Conservation (phyloP, 441 rosid genomes). For the Gossypium schwendimanii region DNA sequence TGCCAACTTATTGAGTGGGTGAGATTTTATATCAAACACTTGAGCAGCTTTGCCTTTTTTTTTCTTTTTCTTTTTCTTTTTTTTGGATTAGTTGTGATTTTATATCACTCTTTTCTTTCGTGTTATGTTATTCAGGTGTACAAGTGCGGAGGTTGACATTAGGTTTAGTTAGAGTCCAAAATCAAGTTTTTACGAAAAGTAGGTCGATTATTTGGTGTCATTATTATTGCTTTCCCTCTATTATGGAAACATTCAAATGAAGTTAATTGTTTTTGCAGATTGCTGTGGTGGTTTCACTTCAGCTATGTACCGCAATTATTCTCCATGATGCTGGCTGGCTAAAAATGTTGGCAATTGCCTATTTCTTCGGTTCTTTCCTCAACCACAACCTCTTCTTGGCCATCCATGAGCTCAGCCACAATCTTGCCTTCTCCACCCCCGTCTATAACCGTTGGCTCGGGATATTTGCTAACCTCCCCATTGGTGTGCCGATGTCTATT, state of each 20-base stretch:
- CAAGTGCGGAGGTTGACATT: background rate
- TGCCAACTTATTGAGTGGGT: background rate
- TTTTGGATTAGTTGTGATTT: too few species aligned
- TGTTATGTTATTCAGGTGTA: background rate
- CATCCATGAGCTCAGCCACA: constrained; percentile 88
- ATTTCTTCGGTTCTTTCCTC: constrained; percentile 83
- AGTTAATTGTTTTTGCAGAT: constrained; percentile 34
- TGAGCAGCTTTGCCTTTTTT: background rate
- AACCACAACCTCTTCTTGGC: constrained; percentile 91
- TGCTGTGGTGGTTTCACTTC: constrained; percentile 54
- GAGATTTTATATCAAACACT: background rate
- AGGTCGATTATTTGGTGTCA: background rate
- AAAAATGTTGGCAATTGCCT: constrained; percentile 56
- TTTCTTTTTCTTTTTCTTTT: background rate
- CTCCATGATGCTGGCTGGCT: constrained; percentile 60
- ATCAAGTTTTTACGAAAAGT: background rate
- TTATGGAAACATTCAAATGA: background rate
- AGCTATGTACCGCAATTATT: constrained; percentile 58
- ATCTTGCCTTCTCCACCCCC: constrained; percentile 81
- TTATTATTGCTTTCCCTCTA: background rate
- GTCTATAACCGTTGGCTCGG: constrained; percentile 82
- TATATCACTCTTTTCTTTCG: too few species aligned
- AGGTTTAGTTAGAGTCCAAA: background rate
- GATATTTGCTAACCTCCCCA: constrained; percentile 82
- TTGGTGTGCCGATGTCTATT: constrained; percentile 87